phyloP scores from a whole-genome alignment of 768 basidiomycete genomes.

The Phlegmacium glaucopus region DNA sequence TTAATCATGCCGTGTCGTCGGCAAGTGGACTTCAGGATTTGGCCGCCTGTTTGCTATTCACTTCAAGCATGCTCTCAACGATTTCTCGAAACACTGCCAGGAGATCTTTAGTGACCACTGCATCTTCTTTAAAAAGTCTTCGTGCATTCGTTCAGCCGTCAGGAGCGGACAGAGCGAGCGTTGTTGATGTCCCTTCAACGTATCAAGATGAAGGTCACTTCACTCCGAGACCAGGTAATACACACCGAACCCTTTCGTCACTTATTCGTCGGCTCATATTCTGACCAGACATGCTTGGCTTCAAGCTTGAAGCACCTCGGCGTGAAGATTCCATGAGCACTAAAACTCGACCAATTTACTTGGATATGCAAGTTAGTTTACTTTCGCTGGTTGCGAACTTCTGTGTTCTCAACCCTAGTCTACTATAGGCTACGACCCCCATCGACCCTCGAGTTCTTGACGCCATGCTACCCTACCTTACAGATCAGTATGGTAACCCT shows the following conservation, averaged over 20 bases:
- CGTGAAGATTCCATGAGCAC: slow-evolving; percentile 54
- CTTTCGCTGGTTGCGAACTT: slow-evolving; percentile 1
- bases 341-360: slow-evolving; percentile 87
- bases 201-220: slow-evolving; percentile 71
- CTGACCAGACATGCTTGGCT: slow-evolving; percentile 81
- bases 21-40: no score
- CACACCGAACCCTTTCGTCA: not conserved
- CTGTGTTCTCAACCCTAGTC: slow-evolving; percentile 7
- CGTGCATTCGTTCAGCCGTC: slow-evolving; percentile 80
- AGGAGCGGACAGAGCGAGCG: slow-evolving; percentile 75
- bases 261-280: slow-evolving; percentile 2
- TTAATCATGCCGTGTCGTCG: no score
- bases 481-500: slow-evolving; percentile 96
- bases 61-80: slow-evolving; percentile 54
- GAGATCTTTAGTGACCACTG: slow-evolving; percentile 24
- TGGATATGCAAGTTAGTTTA: slow-evolving; percentile 86
- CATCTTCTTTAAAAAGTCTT: slow-evolving; percentile 28
- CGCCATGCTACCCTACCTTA: slow-evolving; percentile 93
- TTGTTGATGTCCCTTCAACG: slow-evolving; percentile 75
- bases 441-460: slow-evolving; percentile 96
- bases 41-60: slow-evolving; percentile 2
- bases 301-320: slow-evolving; percentile 67
- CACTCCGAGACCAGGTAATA: slow-evolving; percentile 63
- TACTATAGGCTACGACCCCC: slow-evolving; percentile 86
- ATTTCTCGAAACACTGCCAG: slow-evolving; percentile 40